Percentiles rank a stretch among this genome's conserved stretches.
phyloP scores from a whole-genome alignment of 257 asterid genomes.

The Solanum okadae region DNA sequence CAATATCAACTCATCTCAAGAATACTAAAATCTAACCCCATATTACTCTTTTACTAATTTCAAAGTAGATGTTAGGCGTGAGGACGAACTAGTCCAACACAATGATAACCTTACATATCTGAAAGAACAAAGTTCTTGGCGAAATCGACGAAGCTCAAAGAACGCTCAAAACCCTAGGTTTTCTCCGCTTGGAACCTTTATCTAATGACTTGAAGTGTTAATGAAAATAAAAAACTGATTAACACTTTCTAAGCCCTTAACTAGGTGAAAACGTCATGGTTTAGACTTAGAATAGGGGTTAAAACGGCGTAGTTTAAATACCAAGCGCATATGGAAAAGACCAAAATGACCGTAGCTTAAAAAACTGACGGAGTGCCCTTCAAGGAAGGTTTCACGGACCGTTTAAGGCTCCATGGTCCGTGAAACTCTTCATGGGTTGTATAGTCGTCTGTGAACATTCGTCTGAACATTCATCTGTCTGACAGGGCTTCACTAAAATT shows the following conservation, averaged over 20 bases:
- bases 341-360: background rate
- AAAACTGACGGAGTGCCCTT: background rate
- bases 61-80: background rate
- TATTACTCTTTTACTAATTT: background rate
- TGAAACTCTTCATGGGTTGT: background rate
- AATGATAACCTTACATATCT: background rate
- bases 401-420: background rate
- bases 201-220: background rate
- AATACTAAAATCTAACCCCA: background rate
- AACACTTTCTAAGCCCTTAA: background rate
- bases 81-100: background rate
- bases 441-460: background rate
- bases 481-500: background rate
- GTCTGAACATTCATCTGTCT: background rate
- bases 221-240: background rate
- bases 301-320: no score
- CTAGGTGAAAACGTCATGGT: background rate
- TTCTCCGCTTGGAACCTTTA: background rate
- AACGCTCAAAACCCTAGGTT: background rate
- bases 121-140: background rate
- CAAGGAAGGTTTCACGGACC: background rate
- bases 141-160: background rate
- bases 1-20: background rate
- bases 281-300: background rate
- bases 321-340: background rate